Evolutionary conservation across 208 protist species (phyloP).

Genomic region (Giardia muris): DNA sequence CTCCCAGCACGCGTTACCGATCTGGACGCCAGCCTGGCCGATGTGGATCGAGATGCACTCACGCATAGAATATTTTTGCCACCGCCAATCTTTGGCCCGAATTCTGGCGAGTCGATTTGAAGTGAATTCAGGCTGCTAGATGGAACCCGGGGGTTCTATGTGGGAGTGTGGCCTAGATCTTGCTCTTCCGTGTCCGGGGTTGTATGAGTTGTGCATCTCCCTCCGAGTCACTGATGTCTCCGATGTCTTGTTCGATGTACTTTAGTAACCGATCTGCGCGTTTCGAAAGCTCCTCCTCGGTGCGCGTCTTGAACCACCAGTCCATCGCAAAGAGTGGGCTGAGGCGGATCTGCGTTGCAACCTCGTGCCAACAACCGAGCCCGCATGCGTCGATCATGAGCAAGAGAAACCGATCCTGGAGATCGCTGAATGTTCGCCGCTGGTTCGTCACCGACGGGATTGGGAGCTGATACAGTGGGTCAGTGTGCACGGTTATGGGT

Average conservation of each 20-base stretch:
- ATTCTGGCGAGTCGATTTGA: no score
- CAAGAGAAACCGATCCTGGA: slow-evolving; percentile 14
- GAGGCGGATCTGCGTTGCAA: background rate
- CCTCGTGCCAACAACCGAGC: background rate
- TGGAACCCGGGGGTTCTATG: no score
- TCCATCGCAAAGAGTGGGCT: slow-evolving; percentile 13
- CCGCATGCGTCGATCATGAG: background rate
- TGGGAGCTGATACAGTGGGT: background rate
- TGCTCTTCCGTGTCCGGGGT: no score
- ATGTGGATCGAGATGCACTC: slow-evolving; percentile 75
- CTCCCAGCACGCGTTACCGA: slow-evolving; percentile 86
- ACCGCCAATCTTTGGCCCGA: no score
- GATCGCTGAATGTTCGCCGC: background rate
- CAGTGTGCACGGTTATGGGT: background rate
- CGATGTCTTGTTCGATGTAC: background rate
- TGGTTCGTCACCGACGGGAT: background rate
- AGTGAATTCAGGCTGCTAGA: no score
- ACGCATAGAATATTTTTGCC: slow-evolving; percentile 60
- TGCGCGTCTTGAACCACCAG: slow-evolving; percentile 26
- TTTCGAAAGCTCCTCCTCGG: background rate
- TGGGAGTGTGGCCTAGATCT: no score
- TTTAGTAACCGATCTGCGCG: background rate
- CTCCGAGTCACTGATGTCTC: background rate
- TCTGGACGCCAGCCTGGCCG: slow-evolving; percentile 80
- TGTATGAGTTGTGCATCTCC: no score